Percentiles rank a stretch among this genome's conserved stretches.
phyloP scores from a whole-genome alignment of 805 yeast genomes.

The Yarrowia hollandica region DNA sequence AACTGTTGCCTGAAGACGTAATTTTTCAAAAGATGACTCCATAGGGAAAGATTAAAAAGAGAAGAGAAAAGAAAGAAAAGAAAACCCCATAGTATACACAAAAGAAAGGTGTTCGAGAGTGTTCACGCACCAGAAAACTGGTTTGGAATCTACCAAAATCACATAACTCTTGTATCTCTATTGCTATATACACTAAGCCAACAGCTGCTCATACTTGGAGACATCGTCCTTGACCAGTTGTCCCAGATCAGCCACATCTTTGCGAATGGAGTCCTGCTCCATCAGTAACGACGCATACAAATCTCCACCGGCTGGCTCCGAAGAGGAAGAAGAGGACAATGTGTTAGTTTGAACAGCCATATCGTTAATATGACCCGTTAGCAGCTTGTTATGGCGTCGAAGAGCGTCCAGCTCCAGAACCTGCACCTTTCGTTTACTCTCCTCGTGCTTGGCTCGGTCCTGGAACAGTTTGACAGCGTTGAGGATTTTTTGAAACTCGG shows the following conservation, averaged over 20 bases:
- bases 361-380: constrained; percentile 34
- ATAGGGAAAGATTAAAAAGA: too few species aligned
- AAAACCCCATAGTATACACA: too few species aligned
- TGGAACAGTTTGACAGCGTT: constrained; percentile 39
- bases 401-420: constrained; percentile 35
- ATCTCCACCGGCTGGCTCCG: neutral
- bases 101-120: too few species aligned
- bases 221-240: constrained; percentile 28
- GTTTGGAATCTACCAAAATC: too few species aligned
- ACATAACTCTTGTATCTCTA: too few species aligned
- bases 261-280: constrained; percentile 35
- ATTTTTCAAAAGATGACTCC: too few species aligned
- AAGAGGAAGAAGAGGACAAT: neutral
- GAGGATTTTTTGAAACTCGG: constrained; percentile 31
- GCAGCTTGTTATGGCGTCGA: constrained; percentile 33
- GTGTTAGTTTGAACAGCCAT: neutral
- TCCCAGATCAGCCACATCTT: constrained; percentile 31
- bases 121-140: too few species aligned
- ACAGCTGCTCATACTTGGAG: constrained; percentile 29
- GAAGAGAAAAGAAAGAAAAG: too few species aligned
- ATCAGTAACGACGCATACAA: neutral
- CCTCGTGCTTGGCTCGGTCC: constrained; percentile 38
- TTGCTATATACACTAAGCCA: neutral
- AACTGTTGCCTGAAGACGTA: too few species aligned
- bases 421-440: constrained; percentile 35